These are phyloP conservation scores for Pyropia yezoensis DNA, from an alignment of 23 red algal species.

Conservation along the genomic window DNA sequence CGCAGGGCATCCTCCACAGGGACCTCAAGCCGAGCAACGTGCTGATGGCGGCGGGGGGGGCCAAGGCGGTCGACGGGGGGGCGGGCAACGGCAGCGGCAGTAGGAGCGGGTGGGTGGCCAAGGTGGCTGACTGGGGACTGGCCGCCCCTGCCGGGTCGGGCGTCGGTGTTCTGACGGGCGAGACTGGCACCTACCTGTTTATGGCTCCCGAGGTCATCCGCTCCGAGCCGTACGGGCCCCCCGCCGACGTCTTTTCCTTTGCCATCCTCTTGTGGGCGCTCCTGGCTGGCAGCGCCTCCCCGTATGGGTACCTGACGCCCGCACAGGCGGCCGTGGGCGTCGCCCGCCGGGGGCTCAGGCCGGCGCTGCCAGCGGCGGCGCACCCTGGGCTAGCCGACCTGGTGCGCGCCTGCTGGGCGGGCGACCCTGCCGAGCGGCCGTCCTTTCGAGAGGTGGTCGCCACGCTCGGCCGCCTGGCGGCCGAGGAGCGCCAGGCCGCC, in stretches of 20 bases:
- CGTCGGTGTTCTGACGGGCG: slow-evolving; percentile 17
- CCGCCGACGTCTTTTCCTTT: slow-evolving; percentile 45
- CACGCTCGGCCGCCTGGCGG: slow-evolving; percentile 3
- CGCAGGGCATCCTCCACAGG: slow-evolving; percentile 59
- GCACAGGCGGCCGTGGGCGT: slow-evolving; percentile 40
- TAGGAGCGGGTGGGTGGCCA: slow-evolving; percentile 4
- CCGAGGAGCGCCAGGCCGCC: not conserved
- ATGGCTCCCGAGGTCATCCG: slow-evolving; percentile 58
- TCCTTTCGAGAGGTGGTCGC: slow-evolving; percentile 8
- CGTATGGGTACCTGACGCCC: slow-evolving; percentile 37
- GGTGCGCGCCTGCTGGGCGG: slow-evolving; percentile 26
- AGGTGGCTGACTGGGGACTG: slow-evolving; percentile 65
- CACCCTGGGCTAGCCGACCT: slow-evolving; percentile 15
- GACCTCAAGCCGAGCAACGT: slow-evolving; percentile 91
- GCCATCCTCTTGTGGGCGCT: slow-evolving; percentile 30
- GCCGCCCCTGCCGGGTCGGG: slow-evolving; percentile 7
- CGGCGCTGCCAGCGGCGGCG: not conserved
- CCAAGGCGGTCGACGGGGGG: slow-evolving; percentile 47
- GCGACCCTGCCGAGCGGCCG: slow-evolving; percentile 16
- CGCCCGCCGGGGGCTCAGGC: slow-evolving; percentile 16
- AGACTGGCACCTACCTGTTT: slow-evolving; percentile 43
- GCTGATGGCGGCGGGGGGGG: slow-evolving; percentile 27
- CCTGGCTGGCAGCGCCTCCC: slow-evolving; percentile 16
- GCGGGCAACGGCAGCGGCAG: slow-evolving; percentile 16
- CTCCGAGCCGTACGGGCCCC: slow-evolving; percentile 22